Evolutionary conservation across 306 rosid species (phyloP).

Genomic region (Gastrolobium villosum): DNA sequence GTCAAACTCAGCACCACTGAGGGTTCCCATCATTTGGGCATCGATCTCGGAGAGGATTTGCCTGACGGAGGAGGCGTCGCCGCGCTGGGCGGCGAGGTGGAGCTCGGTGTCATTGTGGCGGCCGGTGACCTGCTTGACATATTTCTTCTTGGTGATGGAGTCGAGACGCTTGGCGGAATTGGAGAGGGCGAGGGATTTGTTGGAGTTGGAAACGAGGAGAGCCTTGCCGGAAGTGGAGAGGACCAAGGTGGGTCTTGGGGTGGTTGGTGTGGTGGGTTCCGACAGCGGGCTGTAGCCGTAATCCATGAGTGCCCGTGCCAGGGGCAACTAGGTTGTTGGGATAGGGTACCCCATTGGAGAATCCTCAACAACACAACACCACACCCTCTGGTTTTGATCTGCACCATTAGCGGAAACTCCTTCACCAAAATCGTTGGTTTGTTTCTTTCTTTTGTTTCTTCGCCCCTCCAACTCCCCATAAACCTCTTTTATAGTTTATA

Average conservation of each 20-base stretch:
- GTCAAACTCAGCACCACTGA: conserved; percentile 72
- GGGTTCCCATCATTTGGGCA: conserved; percentile 72
- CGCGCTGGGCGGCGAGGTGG: conserved; percentile 82
- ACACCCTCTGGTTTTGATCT: conserved; percentile 1
- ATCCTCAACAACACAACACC: conserved; percentile 5
- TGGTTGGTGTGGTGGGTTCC: conserved; percentile 64
- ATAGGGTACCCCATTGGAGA: conserved; percentile 44
- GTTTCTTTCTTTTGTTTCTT: not conserved
- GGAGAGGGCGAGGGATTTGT: conserved; percentile 64
- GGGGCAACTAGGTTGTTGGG: not conserved
- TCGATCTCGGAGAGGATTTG: conserved; percentile 70
- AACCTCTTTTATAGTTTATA: no score
- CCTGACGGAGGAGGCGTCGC: conserved; percentile 59
- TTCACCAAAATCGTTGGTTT: conserved; percentile 36
- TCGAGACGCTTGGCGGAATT: conserved; percentile 72
- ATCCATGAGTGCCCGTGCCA: conserved; percentile 43
- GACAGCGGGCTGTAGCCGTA: conserved; percentile 38
- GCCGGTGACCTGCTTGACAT: conserved; percentile 89
- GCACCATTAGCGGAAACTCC: conserved; percentile 49
- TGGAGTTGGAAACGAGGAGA: conserved; percentile 66
- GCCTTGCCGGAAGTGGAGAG: conserved; percentile 72
- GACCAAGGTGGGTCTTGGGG: conserved; percentile 58
- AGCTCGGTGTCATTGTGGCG: conserved; percentile 86
- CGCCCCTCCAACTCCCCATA: not conserved
- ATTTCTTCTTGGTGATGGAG: conserved; percentile 58